phyloP scores from a whole-genome alignment of 352 stramenopile genomes.

The Pythium phragmiticola region DNA sequence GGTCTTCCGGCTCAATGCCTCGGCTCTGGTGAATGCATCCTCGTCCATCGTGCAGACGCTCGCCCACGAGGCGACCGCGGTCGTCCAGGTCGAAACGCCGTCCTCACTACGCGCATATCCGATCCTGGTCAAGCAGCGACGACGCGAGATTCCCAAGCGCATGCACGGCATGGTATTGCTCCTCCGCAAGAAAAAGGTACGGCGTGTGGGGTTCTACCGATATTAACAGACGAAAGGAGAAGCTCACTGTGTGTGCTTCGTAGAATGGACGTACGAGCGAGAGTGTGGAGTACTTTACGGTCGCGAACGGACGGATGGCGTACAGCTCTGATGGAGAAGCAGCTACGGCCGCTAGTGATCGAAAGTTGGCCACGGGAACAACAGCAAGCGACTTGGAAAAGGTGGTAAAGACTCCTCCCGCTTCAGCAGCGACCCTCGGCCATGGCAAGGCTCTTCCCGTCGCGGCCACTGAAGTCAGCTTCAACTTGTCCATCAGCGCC shows the following conservation, averaged over 20 bases:
- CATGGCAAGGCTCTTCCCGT: constrained; percentile 40
- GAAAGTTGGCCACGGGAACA: background rate
- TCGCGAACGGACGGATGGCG: constrained; percentile 23
- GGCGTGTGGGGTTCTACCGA: background rate
- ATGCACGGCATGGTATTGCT: constrained; percentile 64
- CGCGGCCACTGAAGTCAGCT: constrained; percentile 56
- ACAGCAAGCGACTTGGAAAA: background rate
- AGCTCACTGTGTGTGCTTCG: background rate
- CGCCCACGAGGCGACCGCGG: constrained; percentile 40
- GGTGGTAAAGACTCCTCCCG: background rate
- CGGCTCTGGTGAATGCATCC: constrained; percentile 20
- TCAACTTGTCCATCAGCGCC: constrained; percentile 65
- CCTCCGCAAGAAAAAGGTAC: constrained; percentile 65
- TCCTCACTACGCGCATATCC: constrained; percentile 54
- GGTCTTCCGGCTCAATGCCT: constrained; percentile 46
- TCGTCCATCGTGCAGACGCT: constrained; percentile 23
- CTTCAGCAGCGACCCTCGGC: constrained; percentile 2
- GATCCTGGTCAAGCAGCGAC: constrained; percentile 56
- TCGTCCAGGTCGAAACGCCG: constrained; percentile 57
- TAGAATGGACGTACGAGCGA: constrained; percentile 68
- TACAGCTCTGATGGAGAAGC: constrained; percentile 26
- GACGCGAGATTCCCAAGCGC: constrained; percentile 51
- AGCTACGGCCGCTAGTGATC: background rate
- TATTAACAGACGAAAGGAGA: background rate
- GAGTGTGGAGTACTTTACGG: constrained; percentile 64